phyloP scores from a whole-genome alignment of 1,284 basidiomycete species.

The Ganoderma boninense region DNA sequence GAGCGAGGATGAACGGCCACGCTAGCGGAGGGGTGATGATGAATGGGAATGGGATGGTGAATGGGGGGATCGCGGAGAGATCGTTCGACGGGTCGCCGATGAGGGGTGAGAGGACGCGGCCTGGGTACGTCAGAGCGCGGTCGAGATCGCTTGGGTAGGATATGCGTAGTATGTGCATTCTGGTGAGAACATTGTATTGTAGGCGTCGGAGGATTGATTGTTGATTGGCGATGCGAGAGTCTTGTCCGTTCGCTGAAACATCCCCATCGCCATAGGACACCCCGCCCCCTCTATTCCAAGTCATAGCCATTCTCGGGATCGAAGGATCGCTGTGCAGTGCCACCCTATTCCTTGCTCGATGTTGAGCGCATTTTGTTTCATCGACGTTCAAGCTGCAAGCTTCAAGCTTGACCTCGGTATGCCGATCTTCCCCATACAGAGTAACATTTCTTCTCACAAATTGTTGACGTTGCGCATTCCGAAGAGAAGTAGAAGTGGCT shows the following conservation, averaged over 20 bases:
- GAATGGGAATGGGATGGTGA: neutral
- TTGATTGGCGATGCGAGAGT: neutral
- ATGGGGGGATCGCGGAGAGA: slow-evolving; percentile 2
- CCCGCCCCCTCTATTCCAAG: no score
- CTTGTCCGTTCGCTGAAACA: neutral
- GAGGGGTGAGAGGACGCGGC: slow-evolving; percentile 6
- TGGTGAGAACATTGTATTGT: neutral
- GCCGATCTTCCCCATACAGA: neutral
- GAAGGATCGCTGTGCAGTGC: neutral
- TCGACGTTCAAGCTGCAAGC: neutral
- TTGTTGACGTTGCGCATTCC: no score
- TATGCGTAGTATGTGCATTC: neutral
- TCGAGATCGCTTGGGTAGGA: slow-evolving; percentile 29
- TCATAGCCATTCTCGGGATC: neutral
- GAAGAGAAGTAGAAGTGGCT: no score
- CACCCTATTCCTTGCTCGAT: neutral
- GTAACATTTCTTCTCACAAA: no score
- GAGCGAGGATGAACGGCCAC: slow-evolving; percentile 10
- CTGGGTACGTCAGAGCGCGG: slow-evolving; percentile 26
- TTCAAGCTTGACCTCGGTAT: no score
- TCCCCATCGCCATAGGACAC: no score
- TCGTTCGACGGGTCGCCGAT: slow-evolving; percentile 6
- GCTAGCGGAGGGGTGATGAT: neutral
- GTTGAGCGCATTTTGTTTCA: neutral
- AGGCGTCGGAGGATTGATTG: neutral